Evolutionary conservation across 2,329 filamentous ascomycete species (phyloP).

Genomic region (Remersonia thermophila): DNA sequence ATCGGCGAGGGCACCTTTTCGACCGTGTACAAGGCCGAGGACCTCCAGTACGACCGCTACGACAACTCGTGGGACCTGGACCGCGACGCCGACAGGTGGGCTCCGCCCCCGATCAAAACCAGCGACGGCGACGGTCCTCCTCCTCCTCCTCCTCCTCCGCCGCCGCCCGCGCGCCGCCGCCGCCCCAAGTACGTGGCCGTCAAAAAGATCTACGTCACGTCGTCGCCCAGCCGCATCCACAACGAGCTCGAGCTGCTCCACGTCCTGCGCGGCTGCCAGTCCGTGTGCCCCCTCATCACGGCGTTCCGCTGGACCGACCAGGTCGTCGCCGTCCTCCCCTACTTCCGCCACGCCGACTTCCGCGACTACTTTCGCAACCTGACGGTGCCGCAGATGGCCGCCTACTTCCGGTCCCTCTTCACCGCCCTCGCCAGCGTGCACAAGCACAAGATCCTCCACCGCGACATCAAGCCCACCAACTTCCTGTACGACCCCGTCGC

Average conservation of each 20-base stretch:
- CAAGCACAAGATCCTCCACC: constrained; percentile 71
- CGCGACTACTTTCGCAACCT: constrained; percentile 88
- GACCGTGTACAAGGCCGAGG: constrained; percentile 97
- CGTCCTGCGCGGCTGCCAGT: constrained; percentile 68
- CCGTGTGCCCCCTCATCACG: constrained; percentile 90
- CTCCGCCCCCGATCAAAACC: constrained; percentile 50
- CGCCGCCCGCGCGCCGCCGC: constrained; percentile 26
- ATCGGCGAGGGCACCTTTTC: constrained; percentile 99
- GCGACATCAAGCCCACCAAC: constrained; percentile 96
- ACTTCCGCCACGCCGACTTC: constrained; percentile 93
- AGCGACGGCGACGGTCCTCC: constrained; percentile 2
- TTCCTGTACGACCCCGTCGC: constrained; percentile 81
- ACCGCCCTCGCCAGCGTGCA: constrained; percentile 77
- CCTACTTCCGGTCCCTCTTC: constrained; percentile 84
- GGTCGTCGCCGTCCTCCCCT: constrained; percentile 86
- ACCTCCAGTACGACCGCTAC: constrained; percentile 72
- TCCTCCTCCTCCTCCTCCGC: no score
- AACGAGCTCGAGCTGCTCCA: constrained; percentile 93
- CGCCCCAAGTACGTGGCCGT: constrained; percentile 78
- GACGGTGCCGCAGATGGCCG: constrained; percentile 70
- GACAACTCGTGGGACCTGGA: constrained; percentile 79
- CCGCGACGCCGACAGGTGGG: constrained; percentile 53
- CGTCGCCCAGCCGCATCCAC: constrained; percentile 80
- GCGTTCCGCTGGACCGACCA: constrained; percentile 93
- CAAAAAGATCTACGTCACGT: constrained; percentile 99